Conservation (phyloP, 2,329 filamentous ascomycete genomes). For the Aureobasidium sp. region DNA sequence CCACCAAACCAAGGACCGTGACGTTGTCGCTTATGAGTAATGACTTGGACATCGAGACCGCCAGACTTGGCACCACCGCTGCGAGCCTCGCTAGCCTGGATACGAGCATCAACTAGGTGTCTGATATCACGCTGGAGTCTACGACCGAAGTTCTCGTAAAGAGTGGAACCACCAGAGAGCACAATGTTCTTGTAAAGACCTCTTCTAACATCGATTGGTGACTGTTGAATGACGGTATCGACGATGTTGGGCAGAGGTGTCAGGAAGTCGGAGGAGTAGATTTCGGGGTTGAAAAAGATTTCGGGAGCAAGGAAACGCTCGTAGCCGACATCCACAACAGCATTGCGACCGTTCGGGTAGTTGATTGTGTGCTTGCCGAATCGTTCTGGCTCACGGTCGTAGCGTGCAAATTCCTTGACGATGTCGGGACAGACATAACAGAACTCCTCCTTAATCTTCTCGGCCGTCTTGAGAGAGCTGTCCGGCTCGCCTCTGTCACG, state of each 20-base stretch:
- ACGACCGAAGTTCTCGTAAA: conserved; percentile 97
- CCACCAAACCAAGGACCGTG: conserved; percentile 99
- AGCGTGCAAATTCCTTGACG: conserved; percentile 94
- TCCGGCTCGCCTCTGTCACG: conserved; percentile 95
- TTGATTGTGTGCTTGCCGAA: conserved; percentile 86
- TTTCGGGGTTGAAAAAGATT: conserved; percentile 99
- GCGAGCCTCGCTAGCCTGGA: conserved; percentile 81
- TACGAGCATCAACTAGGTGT: conserved; percentile 86
- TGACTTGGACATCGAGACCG: conserved; percentile 92
- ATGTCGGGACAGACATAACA: conserved; percentile 98
- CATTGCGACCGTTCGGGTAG: conserved; percentile 75
- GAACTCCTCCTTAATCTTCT: conserved; percentile 97
- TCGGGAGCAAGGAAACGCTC: conserved; percentile 96
- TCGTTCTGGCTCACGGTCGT: conserved; percentile 80
- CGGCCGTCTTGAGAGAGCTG: conserved; percentile 92
- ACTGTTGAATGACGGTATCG: conserved; percentile 93
- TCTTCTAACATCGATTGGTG: conserved; percentile 92
- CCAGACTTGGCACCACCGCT: conserved; percentile 90
- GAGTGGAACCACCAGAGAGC: conserved; percentile 86
- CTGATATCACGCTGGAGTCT: conserved; percentile 95
- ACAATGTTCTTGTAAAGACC: conserved; percentile 99
- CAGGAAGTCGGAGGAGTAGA: conserved; percentile 97
- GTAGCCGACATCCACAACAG: conserved; percentile 88
- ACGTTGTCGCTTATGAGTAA: conserved; percentile 92
- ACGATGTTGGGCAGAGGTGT: conserved; percentile 91